Conservation (phyloP, 352 stramenopile genomes). For the Saprolegnia parasitica region DNA sequence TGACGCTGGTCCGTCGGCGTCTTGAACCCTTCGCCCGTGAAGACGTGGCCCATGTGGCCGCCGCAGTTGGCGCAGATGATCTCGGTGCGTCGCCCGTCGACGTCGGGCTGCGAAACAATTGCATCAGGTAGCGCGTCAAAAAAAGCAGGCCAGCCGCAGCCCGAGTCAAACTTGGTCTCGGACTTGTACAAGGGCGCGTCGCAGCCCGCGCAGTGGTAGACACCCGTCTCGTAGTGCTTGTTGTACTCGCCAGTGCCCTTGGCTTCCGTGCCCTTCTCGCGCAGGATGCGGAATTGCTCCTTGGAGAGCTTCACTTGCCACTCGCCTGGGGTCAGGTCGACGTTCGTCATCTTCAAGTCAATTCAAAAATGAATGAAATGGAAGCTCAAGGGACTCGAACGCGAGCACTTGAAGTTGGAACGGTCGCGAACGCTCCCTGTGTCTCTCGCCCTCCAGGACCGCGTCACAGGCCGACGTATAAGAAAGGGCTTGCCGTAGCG, state of each 20-base stretch:
- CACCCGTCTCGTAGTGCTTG: slow-evolving; percentile 78
- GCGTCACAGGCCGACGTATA: too few species aligned
- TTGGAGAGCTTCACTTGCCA: slow-evolving; percentile 77
- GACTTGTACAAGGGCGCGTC: slow-evolving; percentile 85
- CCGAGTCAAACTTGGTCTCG: slow-evolving; percentile 87
- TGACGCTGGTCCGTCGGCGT: slow-evolving; percentile 84
- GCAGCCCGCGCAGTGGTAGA: slow-evolving; percentile 85
- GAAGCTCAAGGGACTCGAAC: too few species aligned
- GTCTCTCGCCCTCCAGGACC: too few species aligned
- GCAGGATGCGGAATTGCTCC: slow-evolving; percentile 81
- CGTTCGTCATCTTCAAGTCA: background rate
- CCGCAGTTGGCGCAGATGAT: slow-evolving; percentile 87
- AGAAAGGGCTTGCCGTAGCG: too few species aligned
- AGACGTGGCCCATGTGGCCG: slow-evolving; percentile 89
- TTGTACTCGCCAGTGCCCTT: slow-evolving; percentile 85
- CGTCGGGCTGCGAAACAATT: slow-evolving; percentile 71
- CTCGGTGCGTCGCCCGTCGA: slow-evolving; percentile 71
- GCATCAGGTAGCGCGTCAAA: slow-evolving; percentile 84
- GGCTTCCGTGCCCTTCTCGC: slow-evolving; percentile 87
- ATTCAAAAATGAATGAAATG: background rate
- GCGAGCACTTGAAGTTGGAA: too few species aligned
- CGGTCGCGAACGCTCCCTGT: too few species aligned
- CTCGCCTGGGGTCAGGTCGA: slow-evolving; percentile 61
- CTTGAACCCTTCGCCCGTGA: slow-evolving; percentile 85
- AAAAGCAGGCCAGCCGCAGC: slow-evolving; percentile 88